Evolutionary conservation across 2,329 filamentous ascomycete genomes (phyloP).

Genomic region (Ophiostoma perfectum): DNA sequence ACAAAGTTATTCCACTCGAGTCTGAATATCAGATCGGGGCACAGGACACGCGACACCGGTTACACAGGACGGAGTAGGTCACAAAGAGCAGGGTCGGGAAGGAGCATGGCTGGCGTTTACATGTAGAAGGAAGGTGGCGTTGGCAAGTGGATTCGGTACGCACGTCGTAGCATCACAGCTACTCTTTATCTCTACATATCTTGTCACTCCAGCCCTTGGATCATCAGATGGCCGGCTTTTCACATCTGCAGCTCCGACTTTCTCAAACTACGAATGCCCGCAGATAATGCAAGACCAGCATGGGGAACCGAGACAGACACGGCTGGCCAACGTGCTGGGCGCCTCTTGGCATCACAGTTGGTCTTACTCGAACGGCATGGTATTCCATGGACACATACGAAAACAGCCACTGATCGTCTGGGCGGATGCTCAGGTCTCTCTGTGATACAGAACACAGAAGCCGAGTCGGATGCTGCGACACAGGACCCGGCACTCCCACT

Average conservation of each 20-base stretch:
- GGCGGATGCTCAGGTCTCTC: too few species aligned
- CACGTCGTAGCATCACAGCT: too few species aligned
- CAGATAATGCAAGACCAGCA: background rate
- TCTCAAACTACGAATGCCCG: too few species aligned
- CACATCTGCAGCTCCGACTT: too few species aligned
- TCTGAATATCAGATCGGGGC: conserved; percentile 11
- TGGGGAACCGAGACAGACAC: background rate
- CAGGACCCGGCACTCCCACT: too few species aligned
- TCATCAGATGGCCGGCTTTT: too few species aligned
- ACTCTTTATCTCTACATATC: too few species aligned
- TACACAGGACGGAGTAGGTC: background rate
- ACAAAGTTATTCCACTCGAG: conserved; percentile 13
- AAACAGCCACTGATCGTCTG: too few species aligned
- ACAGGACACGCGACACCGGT: conserved; percentile 1
- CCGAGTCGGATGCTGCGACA: too few species aligned
- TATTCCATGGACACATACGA: background rate
- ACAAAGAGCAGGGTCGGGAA: background rate
- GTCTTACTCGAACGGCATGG: background rate
- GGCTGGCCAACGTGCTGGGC: background rate
- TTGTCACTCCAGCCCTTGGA: too few species aligned
- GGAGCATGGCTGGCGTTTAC: background rate
- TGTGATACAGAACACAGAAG: too few species aligned
- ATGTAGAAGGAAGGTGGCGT: conserved; percentile 5
- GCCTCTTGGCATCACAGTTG: background rate
- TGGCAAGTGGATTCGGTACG: background rate